Base-by-base conservation (phyloP, 2,329 filamentous ascomycete genomes). In the Rhinocladiella mackenziei region DNA sequence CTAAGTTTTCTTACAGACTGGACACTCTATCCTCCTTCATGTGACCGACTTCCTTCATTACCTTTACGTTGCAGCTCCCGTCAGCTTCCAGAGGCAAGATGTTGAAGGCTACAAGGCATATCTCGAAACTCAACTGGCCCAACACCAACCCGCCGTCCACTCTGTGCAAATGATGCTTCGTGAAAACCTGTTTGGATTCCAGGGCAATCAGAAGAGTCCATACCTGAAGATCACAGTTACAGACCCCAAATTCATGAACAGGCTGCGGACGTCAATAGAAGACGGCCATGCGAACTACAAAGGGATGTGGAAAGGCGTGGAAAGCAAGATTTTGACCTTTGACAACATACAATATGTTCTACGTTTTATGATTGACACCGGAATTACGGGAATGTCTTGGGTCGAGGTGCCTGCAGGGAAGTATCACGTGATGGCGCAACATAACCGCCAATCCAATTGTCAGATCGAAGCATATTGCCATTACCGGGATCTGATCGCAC, bases 11-110 rank as follows among this genome's bases (percentile, higher is more conserved):
- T 13, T n/a, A 18, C 48, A 80, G 74, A 66, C 65, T 30, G 92
- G 92, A 41, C 84, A 98, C 66, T 98, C 92, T 2, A 88, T 95
- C 28, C 78, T 98, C 65, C 74, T 98, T 9, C 92, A 98, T 64
- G 89, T 98, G 51, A 95, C 86, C 11, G 87, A 89, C 60, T 98
- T 98, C 67, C 83, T 88, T 56, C 92, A 98, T 64, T 98, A 98
- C 62, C 80, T 98, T 43, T 98, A 95, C 60, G 81, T 97, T 33
- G 84, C 87, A 7, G 92, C 94, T 0, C 92, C 92, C 0, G 71
- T 89, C 6, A 78, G 80, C 18, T 98, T 98, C 64, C 78, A 79
- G 19, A 80, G 80, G 33, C 75, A 81, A 30, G 89, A 98, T 62
- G 89, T 88, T 63, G 75, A 81, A 11, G 71, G 78, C 0, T 98